phyloP scores from a whole-genome alignment of 106 monocot species.

The Ottelia alismoides region DNA sequence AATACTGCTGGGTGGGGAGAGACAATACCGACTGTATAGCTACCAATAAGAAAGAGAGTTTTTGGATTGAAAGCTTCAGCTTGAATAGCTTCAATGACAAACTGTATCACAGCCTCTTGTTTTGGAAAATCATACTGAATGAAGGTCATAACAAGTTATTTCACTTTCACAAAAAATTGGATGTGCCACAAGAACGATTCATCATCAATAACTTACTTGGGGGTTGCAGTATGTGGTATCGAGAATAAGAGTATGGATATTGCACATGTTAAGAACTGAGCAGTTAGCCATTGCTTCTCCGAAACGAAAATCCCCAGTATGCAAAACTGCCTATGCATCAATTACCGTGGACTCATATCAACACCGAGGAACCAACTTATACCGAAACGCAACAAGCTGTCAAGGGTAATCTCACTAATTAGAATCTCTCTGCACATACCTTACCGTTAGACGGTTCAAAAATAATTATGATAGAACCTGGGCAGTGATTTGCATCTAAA shows the following conservation, averaged over 20 bases:
- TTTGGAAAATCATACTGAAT: constrained; percentile 98
- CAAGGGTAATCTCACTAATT: too few relatives aligned
- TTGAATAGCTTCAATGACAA: constrained; percentile 97
- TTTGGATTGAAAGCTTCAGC: constrained; percentile 96
- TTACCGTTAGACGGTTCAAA: constrained; percentile 91
- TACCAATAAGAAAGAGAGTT: constrained; percentile 90
- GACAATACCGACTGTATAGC: constrained; percentile 80
- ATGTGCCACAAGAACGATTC: too few relatives aligned
- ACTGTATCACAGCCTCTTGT: constrained; percentile 86
- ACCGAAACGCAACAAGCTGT: too few relatives aligned
- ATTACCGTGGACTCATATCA: too few relatives aligned
- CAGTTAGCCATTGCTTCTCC: constrained; percentile 62
- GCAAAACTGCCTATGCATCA: constrained; percentile 90
- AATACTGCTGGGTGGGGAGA: not conserved
- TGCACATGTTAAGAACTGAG: constrained; percentile 42
- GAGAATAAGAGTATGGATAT: constrained; percentile 74
- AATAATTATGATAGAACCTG: constrained; percentile 87
- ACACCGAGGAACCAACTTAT: too few relatives aligned
- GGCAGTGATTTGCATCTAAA: constrained; percentile 98
- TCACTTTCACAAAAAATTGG: not conserved
- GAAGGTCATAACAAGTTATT: not conserved
- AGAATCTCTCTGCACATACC: too few relatives aligned
- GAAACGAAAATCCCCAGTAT: constrained; percentile 95
- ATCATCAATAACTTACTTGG: constrained; percentile 32
- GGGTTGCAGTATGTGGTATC: constrained; percentile 97